Conservation (phyloP, 805 yeast genomes). For the Spathaspora girioi region DNA sequence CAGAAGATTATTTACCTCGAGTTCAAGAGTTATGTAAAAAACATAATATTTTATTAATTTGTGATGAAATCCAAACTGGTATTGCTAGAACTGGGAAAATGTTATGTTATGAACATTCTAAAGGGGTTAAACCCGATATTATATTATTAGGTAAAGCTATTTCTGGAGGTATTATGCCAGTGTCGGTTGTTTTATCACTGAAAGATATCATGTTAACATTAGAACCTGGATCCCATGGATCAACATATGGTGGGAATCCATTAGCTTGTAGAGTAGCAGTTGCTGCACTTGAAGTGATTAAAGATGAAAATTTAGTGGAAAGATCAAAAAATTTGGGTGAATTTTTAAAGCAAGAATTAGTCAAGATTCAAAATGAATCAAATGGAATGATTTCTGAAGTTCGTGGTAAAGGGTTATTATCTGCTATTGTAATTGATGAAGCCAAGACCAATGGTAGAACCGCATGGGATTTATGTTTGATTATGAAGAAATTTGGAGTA, state of each 20-base stretch:
- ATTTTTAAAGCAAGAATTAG: slow-evolving; percentile 58
- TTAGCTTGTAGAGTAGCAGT: slow-evolving; percentile 88
- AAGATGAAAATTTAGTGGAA: slow-evolving; percentile 80
- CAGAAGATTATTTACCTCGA: slow-evolving; percentile 67
- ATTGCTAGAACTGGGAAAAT: slow-evolving; percentile 95
- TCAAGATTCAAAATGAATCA: slow-evolving; percentile 48
- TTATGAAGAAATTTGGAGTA: slow-evolving; percentile 85
- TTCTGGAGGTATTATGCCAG: slow-evolving; percentile 92
- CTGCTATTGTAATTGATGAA: slow-evolving; percentile 89
- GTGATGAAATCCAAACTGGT: slow-evolving; percentile 98
- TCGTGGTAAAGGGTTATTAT: slow-evolving; percentile 81
- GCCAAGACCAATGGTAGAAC: slow-evolving; percentile 80
- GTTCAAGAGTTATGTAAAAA: slow-evolving; percentile 75
- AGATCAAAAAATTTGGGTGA: slow-evolving; percentile 72
- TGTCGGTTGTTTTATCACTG: slow-evolving; percentile 88
- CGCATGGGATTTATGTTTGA: slow-evolving; percentile 93
- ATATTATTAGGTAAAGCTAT: slow-evolving; percentile 90
- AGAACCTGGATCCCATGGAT: slow-evolving; percentile 95
- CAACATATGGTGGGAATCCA: slow-evolving; percentile 98
- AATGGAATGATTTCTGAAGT: slow-evolving; percentile 56
- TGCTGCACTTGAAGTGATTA: slow-evolving; percentile 88
- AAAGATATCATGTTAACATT: slow-evolving; percentile 83
- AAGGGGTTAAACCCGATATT: slow-evolving; percentile 79
- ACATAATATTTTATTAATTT: slow-evolving; percentile 83
- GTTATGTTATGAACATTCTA: slow-evolving; percentile 84